Conservation (phyloP, 73 alveolate species). For the Effrenium voratum region DNA sequence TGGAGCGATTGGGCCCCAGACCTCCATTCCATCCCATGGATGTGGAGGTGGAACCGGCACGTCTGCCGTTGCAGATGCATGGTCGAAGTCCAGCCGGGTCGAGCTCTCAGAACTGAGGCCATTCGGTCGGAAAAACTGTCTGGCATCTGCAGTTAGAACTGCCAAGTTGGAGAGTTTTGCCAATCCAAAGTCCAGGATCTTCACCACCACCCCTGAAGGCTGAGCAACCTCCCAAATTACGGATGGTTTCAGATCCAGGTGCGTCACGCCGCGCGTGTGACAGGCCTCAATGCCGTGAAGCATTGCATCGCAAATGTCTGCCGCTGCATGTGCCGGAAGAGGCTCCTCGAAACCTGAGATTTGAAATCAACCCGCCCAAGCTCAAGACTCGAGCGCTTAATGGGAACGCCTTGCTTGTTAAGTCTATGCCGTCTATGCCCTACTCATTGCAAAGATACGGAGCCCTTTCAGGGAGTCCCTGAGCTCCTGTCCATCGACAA, state of each 20-base stretch:
- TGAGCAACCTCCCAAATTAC: slow-evolving; percentile 83
- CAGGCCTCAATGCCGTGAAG: slow-evolving; percentile 78
- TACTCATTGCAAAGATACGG: too few relatives aligned
- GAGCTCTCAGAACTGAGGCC: background rate
- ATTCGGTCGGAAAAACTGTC: slow-evolving; percentile 56
- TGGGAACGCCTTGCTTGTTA: too few relatives aligned
- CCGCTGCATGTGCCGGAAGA: slow-evolving; percentile 65
- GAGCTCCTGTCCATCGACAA: too few relatives aligned
- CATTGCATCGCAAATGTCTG: slow-evolving; percentile 87
- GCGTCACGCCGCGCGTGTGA: slow-evolving; percentile 68
- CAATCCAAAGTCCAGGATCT: slow-evolving; percentile 81
- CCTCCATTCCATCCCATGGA: background rate
- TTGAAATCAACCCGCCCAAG: too few relatives aligned
- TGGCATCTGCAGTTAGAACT: slow-evolving; percentile 59
- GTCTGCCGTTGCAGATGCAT: background rate
- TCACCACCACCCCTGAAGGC: slow-evolving; percentile 79
- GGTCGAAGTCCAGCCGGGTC: slow-evolving; percentile 36
- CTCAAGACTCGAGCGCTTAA: too few relatives aligned
- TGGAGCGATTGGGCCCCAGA: slow-evolving; percentile 40
- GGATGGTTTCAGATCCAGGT: slow-evolving; percentile 65
- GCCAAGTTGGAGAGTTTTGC: slow-evolving; percentile 61
- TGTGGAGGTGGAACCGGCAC: background rate
- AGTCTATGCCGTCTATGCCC: too few relatives aligned
- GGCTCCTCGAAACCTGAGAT: slow-evolving; percentile 58
- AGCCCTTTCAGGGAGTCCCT: too few relatives aligned